phyloP scores from a whole-genome alignment of 768 basidiomycete genomes.

The Lentinula sp. region DNA sequence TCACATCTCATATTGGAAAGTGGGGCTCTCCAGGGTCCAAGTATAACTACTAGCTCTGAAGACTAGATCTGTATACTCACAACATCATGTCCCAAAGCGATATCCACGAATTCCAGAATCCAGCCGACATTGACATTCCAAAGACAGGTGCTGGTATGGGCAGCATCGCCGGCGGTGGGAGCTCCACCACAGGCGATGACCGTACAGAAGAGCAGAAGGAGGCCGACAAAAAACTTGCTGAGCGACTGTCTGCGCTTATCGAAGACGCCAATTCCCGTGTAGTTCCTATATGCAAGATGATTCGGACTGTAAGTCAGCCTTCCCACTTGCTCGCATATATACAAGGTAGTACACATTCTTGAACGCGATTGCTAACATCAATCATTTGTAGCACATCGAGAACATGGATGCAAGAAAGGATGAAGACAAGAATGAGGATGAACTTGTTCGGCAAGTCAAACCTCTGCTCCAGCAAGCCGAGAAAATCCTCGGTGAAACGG shows the following conservation, averaged over 20 bases:
- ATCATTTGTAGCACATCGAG: constrained; percentile 24
- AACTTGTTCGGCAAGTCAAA: constrained; percentile 27
- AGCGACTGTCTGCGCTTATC: constrained; percentile 26
- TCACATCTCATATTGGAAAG: neutral
- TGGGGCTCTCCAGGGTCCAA: neutral
- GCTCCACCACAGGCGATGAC: constrained; percentile 7
- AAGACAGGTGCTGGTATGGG: constrained; percentile 1
- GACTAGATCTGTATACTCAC: neutral
- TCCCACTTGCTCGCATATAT: neutral
- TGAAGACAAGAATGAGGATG: constrained; percentile 28
- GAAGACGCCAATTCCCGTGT: constrained; percentile 27
- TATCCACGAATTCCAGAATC: neutral
- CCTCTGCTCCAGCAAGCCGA: constrained; percentile 31
- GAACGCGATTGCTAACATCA: neutral
- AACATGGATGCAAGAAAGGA: constrained; percentile 24
- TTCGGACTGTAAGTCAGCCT: constrained; percentile 26
- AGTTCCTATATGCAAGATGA: constrained; percentile 26
- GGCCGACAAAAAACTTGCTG: constrained; percentile 22
- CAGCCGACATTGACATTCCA: neutral
- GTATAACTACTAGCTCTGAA: neutral
- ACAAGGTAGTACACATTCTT: neutral
- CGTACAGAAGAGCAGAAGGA: constrained; percentile 18
- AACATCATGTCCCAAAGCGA: constrained; percentile 6
- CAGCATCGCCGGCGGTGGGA: neutral
- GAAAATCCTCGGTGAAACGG: constrained; percentile 30